phyloP scores from a whole-genome alignment of 192 early-diverging fungal genomes.

The Thamnidium elegans region DNA sequence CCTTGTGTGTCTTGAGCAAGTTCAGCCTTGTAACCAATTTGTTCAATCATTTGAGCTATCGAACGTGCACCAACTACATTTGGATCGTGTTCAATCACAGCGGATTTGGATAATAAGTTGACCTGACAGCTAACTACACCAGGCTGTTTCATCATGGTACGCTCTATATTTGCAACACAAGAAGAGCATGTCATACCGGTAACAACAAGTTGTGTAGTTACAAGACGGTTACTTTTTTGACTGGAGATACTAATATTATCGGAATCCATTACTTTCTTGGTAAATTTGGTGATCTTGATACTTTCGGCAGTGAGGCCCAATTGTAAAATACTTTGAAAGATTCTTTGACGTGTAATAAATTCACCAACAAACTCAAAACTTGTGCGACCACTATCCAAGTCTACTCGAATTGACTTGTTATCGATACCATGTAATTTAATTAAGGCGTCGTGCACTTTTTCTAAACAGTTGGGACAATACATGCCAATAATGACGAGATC shows the following conservation, averaged over 20 bases:
- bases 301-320: constrained; percentile 44
- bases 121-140: constrained; percentile 49
- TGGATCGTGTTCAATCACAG: constrained; percentile 51
- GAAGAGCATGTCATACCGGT: constrained; percentile 91
- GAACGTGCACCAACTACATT: constrained; percentile 56
- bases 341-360: constrained; percentile 29
- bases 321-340: constrained; percentile 37
- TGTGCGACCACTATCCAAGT: constrained; percentile 57
- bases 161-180: constrained; percentile 79
- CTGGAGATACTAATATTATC: constrained; percentile 41
- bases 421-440: constrained; percentile 29
- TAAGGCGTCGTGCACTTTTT: constrained; percentile 37
- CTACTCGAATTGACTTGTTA: constrained; percentile 29
- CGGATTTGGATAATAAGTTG: constrained; percentile 50
- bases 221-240: constrained; percentile 46
- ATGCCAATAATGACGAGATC: constrained; percentile 43
- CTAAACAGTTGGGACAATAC: constrained; percentile 38
- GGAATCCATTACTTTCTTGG: constrained; percentile 70
- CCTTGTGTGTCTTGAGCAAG: constrained; percentile 34
- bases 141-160: constrained; percentile 41
- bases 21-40: constrained; percentile 57
- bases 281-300: constrained; percentile 58
- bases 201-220: constrained; percentile 70
- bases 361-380: constrained; percentile 38
- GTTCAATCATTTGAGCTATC: constrained; percentile 56